Evolutionary conservation across 192 early-diverging fungal genomes (phyloP).

Genomic region (Phycomyces blakesleeanus): DNA sequence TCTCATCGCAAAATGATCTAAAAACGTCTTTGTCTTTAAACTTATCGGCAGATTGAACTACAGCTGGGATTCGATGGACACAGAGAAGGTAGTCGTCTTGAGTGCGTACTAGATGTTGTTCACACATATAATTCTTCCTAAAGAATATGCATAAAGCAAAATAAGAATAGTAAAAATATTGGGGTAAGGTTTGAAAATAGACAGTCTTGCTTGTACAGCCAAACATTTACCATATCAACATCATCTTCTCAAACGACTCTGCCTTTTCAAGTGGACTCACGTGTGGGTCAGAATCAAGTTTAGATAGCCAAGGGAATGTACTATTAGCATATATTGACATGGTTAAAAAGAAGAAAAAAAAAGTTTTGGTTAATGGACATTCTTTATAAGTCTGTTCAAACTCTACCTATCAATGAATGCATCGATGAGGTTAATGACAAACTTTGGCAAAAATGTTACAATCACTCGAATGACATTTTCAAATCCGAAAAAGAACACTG

Average conservation of each 20-base stretch:
- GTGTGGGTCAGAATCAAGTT: conserved; percentile 17
- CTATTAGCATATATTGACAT: background rate
- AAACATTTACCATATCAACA: conserved; percentile 36
- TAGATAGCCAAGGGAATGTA: conserved; percentile 25
- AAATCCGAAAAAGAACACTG: conserved; percentile 60
- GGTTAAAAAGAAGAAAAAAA: too few species aligned
- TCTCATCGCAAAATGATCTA: background rate
- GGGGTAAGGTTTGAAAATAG: too few species aligned
- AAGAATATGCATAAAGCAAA: conserved; percentile 16
- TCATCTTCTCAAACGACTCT: conserved; percentile 42
- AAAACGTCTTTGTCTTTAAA: background rate
- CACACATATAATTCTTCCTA: conserved; percentile 51
- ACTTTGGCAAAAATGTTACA: conserved; percentile 56
- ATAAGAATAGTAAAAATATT: background rate
- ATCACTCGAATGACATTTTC: conserved; percentile 72
- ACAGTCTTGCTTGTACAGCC: background rate
- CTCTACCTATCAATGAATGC: conserved; percentile 29
- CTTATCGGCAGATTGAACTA: background rate
- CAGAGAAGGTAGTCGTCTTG: conserved; percentile 84
- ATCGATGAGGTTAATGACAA: conserved; percentile 42
- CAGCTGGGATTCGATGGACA: conserved; percentile 72
- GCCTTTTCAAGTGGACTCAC: conserved; percentile 42
- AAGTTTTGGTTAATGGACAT: too few species aligned
- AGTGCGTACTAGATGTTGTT: conserved; percentile 83
- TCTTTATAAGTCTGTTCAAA: too few species aligned